Evolutionary conservation across 2,329 filamentous ascomycete genomes (phyloP), one percentile per base, ranked within the genome.

Genomic region (Ophiobolus disseminans): DNA sequence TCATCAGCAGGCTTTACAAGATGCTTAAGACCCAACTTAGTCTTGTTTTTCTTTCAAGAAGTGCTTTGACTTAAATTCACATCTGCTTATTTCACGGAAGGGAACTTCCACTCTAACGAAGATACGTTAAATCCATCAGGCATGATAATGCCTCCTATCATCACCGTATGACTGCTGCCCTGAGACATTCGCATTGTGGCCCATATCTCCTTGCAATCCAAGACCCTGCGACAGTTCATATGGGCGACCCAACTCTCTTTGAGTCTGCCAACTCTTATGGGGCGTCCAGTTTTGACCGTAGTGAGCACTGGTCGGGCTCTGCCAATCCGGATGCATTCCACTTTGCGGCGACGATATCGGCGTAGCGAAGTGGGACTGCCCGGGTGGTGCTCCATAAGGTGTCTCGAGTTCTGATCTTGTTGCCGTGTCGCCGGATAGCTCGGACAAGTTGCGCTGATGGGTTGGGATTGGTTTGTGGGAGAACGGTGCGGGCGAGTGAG

Each of bases 341-440:
- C 9, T 17, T 21, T 22, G 17, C n/a, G 35, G 34, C 17, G 40
- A 42, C 11, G 25, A 17, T 19, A 19, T 35, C 14, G 31, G 20
- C n/a, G 34, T 21, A 23, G n/a, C 14, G 31, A 37, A 14, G 10
- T 36, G 40, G n/a, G 28, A 28, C 37, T 37, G 22, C 20, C 7
- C 31, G 14, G 40, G 32, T 11, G 41, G 47, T 13, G 47, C 36
- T 5, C 19, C 30, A 8, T 36, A 10, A 9, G 46, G 40, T 13
- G 35, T 45, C n/a, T 47, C 49, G 6, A 53, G 40, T 26, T 56
- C 53, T 3, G 43, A 36, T 21, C 25, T 36, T 1, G 42, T 22
- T 19, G 36, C 30, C 2, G 43, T 50, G 8, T 53, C 53, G n/a
- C 53, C 50, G 1, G 53, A 49, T 13, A 52, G 28, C 34, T 53